Percentiles rank a stretch among this genome's conserved stretches.
phyloP scores from a whole-genome alignment of 306 rosid species.

The Ziziphus jujuba region DNA sequence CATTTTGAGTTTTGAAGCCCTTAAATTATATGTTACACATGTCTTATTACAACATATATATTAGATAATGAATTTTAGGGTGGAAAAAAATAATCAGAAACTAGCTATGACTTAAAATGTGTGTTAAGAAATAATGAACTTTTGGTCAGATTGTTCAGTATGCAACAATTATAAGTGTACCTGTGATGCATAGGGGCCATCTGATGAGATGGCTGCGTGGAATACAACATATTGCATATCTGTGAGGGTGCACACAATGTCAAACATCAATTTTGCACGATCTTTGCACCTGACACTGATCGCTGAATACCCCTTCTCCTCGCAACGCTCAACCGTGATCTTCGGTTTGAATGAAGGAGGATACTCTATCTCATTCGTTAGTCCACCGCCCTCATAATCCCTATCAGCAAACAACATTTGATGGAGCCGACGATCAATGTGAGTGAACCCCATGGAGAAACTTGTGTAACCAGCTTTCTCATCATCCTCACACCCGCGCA shows the following conservation, averaged over 20 bases:
- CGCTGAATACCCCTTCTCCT: conserved; percentile 73
- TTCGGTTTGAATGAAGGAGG: conserved; percentile 57
- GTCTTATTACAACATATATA: too few species aligned
- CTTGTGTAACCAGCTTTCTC: conserved; percentile 61
- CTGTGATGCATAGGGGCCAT: conserved; percentile 80
- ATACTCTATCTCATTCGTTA: conserved; percentile 39
- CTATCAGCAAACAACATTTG: conserved; percentile 79
- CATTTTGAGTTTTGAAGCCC: neutral
- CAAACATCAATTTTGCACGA: conserved; percentile 80
- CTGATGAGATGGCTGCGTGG: conserved; percentile 75
- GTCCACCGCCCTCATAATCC: conserved; percentile 65
- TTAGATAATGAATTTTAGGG: neutral
- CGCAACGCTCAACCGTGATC: conserved; percentile 66
- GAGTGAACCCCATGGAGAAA: conserved; percentile 71
- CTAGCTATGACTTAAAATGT: neutral
- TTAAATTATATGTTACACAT: too few species aligned
- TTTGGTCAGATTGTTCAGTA: neutral
- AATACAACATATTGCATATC: conserved; percentile 88
- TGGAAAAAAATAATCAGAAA: too few species aligned
- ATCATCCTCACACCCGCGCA: conserved; percentile 64
- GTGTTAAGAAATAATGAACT: neutral
- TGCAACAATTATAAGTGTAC: conserved; percentile 23
- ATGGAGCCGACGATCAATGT: conserved; percentile 74
- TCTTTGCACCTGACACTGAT: conserved; percentile 73
- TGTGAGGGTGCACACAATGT: conserved; percentile 83